Evolutionary conservation across 345 rosid species (phyloP).

Genomic region (Kandelia obovata): DNA sequence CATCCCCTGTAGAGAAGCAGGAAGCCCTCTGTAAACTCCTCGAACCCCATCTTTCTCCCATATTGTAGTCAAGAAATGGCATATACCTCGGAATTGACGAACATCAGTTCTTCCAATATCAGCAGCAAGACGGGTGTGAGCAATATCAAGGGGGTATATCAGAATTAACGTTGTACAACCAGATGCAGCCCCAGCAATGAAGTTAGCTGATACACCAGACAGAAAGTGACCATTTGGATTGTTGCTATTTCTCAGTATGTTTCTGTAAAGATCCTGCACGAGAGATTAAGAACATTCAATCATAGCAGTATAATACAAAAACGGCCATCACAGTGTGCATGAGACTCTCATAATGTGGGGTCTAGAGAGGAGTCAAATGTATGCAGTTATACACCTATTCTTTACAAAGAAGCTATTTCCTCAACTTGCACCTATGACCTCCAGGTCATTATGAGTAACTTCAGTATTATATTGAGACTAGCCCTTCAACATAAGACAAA

Average conservation of each 20-base stretch:
- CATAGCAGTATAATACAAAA: not conserved
- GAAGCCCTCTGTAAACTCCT: constrained; percentile 88
- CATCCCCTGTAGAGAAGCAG: constrained; percentile 89
- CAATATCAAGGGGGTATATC: constrained; percentile 89
- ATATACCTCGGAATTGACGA: constrained; percentile 85
- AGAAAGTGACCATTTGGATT: constrained; percentile 41
- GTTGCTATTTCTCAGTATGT: constrained; percentile 56
- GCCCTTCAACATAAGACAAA: too few relatives aligned
- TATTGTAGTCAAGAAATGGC: constrained; percentile 76
- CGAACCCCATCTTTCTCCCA: constrained; percentile 63
- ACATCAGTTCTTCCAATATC: constrained; percentile 68
- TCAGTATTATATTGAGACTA: too few relatives aligned
- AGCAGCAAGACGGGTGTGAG: constrained; percentile 91
- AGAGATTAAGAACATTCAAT: constrained; percentile 6
- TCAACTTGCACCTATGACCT: too few relatives aligned
- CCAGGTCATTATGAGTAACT: too few relatives aligned
- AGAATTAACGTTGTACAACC: constrained; percentile 76
- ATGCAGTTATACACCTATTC: too few relatives aligned
- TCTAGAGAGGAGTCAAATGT: too few relatives aligned
- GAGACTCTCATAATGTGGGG: too few relatives aligned
- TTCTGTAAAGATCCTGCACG: constrained; percentile 73
- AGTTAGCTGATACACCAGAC: constrained; percentile 79
- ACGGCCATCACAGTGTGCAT: too few relatives aligned
- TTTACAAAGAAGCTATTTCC: too few relatives aligned
- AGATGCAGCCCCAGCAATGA: constrained; percentile 85